Evolutionary conservation across 306 rosid genomes (phyloP), one percentile per base, ranked within the genome.

Genomic region (Nissolia schottii): DNA sequence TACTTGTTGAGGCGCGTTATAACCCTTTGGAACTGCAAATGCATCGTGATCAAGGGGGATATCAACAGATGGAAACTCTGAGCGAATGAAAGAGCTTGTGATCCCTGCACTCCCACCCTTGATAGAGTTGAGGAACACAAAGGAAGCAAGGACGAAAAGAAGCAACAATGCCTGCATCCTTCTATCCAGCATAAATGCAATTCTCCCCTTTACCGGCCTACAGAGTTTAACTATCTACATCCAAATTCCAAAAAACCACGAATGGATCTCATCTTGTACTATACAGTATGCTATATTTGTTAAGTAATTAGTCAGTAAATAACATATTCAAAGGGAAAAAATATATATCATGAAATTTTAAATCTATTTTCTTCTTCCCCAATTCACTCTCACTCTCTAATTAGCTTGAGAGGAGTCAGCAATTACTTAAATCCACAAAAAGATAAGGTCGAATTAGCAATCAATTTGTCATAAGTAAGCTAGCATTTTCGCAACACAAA

Each of bases 1-100:
- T 79, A 90, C 98, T 82, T 94, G 99, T 72, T 94, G 97, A 67
- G 99, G 97, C 32, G 95, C 95, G 80, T 94, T 94, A 27, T 85
- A 60, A 78, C 95, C 96, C 43, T 80, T 73, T 31, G 98, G 95
- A 65, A 86, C 79, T 18, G 88, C 81, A 78, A 94, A 84, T 16
- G 59, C 96, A 79, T 87, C 81, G 49, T 91, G 64, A 8, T 87
- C 80, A 16, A 82, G 75, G 55, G 98, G 97, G 18, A 94, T 89
- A 74, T 94, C 98, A 53, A 54, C 74, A 34, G 97, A 78, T 20
- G 97, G 95, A 81, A 75, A 89, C 81, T 83, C 86, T 1, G 96
- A 84, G 50, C 98, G 87, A 45, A 91, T 16, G 73, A 89, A 94
- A 58, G 80, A 60, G 79, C 98, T 94, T 3, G 97, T 91, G 67